phyloP scores from a whole-genome alignment of 257 asterid genomes.

The Haberlea rhodopensis region DNA sequence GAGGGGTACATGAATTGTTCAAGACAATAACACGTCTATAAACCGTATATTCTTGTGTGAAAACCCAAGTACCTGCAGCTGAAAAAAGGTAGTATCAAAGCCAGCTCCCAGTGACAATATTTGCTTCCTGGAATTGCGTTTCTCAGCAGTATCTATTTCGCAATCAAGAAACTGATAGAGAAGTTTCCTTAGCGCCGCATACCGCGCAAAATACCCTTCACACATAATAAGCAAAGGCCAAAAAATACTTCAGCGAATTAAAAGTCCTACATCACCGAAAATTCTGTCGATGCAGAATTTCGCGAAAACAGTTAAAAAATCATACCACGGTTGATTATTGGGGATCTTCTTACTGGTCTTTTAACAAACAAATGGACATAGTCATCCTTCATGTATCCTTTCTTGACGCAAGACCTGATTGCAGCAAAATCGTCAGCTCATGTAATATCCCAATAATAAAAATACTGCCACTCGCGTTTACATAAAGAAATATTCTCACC shows the following conservation, averaged over 20 bases:
- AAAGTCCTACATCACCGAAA: not conserved
- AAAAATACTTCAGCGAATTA: constrained; percentile 22
- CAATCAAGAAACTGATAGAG: constrained; percentile 75
- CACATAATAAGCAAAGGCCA: constrained; percentile 21
- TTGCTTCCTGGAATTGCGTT: constrained; percentile 61
- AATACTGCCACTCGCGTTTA: not conserved
- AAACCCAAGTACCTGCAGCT: constrained; percentile 69
- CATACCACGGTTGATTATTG: constrained; percentile 89
- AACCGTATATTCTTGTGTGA: constrained; percentile 28
- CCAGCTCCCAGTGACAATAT: constrained; percentile 95
- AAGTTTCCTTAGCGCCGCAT: constrained; percentile 81
- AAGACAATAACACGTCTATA: constrained; percentile 19
- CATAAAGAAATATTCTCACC: not conserved
- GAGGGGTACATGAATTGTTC: constrained; percentile 20
- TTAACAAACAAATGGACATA: constrained; percentile 70
- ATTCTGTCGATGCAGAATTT: not conserved
- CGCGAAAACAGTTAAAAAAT: constrained; percentile 5
- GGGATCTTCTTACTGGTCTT: constrained; percentile 90
- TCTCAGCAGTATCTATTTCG: constrained; percentile 35
- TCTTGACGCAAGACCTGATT: constrained; percentile 81
- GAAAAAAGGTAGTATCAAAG: constrained; percentile 88
- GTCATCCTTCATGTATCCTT: constrained; percentile 88
- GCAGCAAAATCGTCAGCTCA: constrained; percentile 21
- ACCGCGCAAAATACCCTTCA: constrained; percentile 91
- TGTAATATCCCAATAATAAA: constrained; percentile 14